A percentile compares a stretch with the other conserved stretches of the same genome.
phyloP scores from a whole-genome alignment of 2,329 filamentous ascomycete species.

The Tolypocladium capitatum region DNA sequence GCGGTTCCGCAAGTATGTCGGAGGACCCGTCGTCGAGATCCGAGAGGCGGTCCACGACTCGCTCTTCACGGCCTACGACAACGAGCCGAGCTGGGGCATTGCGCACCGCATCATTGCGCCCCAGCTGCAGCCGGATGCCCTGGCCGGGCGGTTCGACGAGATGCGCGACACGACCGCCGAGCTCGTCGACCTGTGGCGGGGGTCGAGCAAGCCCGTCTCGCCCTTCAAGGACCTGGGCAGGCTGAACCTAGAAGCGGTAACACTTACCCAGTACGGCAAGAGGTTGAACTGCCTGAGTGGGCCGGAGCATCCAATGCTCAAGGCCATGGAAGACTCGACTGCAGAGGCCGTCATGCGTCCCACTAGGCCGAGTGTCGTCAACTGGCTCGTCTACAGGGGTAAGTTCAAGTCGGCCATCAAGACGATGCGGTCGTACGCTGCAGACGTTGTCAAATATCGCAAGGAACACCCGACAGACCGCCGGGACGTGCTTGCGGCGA shows the following conservation, averaged over 20 bases:
- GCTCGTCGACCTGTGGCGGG: constrained; percentile 35
- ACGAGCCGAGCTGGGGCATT: constrained; percentile 35
- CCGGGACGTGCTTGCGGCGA: constrained; percentile 47
- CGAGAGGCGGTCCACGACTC: constrained; percentile 34
- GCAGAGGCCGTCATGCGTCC: constrained; percentile 43
- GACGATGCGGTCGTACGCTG: constrained; percentile 39
- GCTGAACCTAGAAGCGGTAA: constrained; percentile 37
- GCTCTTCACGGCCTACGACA: constrained; percentile 38
- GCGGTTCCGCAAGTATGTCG: constrained; percentile 40
- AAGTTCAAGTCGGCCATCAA: constrained; percentile 42
- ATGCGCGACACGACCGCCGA: constrained; percentile 36
- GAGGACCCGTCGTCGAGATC: constrained; percentile 39
- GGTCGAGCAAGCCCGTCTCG: constrained; percentile 23
- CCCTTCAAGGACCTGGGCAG: constrained; percentile 37
- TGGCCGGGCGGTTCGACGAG: constrained; percentile 28
- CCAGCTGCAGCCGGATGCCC: constrained; percentile 19
- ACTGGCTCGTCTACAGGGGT: constrained; percentile 35
- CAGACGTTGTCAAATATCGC: constrained; percentile 43
- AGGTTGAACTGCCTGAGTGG: constrained; percentile 33
- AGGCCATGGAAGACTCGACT: constrained; percentile 41
- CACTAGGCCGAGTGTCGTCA: constrained; percentile 35
- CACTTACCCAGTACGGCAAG: constrained; percentile 37
- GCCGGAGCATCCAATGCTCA: constrained; percentile 32
- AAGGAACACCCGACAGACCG: constrained; percentile 37
- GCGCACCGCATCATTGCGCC: constrained; percentile 40